Evolutionary conservation across 78 protist species (phyloP).

Genomic region (Polysphondylium violaceum): DNA sequence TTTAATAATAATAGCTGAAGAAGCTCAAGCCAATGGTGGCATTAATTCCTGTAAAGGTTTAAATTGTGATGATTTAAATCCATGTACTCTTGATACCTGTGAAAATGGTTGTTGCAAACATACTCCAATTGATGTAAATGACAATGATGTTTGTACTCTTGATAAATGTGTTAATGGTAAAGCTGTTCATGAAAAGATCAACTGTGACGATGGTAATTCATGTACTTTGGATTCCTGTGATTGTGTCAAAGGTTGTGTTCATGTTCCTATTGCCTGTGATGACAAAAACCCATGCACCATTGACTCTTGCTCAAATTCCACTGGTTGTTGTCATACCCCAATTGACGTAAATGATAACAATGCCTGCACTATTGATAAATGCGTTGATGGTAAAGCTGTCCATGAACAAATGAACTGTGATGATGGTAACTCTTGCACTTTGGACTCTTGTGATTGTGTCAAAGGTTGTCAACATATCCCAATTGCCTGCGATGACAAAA

Average conservation of each 20-base stretch:
- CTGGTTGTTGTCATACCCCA: slow-evolving; percentile 40
- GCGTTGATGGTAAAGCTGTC: neutral
- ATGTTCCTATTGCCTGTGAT: slow-evolving; percentile 21
- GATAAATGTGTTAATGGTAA: neutral
- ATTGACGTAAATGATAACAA: neutral
- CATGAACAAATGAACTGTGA: slow-evolving; percentile 25
- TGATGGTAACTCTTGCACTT: slow-evolving; percentile 40
- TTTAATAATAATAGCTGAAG: too few relatives aligned
- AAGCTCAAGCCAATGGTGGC: too few relatives aligned
- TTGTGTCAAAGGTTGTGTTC: slow-evolving; percentile 28
- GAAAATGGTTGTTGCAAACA: slow-evolving; percentile 6
- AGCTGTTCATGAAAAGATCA: neutral
- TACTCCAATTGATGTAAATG: neutral
- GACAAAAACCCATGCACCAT: slow-evolving; percentile 47
- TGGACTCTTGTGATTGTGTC: slow-evolving; percentile 1
- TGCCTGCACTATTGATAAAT: slow-evolving; percentile 13
- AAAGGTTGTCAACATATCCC: neutral
- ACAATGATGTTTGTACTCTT: slow-evolving; percentile 2
- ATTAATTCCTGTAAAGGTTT: too few relatives aligned
- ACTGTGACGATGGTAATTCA: slow-evolving; percentile 48
- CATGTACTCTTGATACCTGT: slow-evolving; percentile 62
- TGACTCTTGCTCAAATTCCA: slow-evolving; percentile 3
- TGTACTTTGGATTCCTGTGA: slow-evolving; percentile 47
- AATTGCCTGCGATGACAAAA: slow-evolving; percentile 1
- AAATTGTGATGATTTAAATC: slow-evolving; percentile 49